Evolutionary conservation across 106 monocot species (phyloP).

Genomic region (Allium sativum): DNA sequence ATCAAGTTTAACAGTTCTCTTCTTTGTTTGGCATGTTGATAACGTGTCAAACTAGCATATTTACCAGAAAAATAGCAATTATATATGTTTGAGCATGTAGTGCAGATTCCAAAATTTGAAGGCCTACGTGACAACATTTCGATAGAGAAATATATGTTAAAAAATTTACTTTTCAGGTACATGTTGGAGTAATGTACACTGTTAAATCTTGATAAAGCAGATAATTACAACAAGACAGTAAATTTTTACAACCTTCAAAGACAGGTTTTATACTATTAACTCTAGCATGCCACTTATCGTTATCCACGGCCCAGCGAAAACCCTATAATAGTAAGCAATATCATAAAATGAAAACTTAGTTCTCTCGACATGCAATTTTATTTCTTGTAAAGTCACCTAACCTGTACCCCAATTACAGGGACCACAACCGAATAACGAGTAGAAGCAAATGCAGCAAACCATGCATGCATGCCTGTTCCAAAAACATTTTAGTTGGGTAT

Average conservation of each 20-base stretch:
- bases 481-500: neutral
- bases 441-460: slow-evolving; percentile 85
- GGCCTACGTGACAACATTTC: too few relatives aligned
- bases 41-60: too few relatives aligned
- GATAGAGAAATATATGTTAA: too few relatives aligned
- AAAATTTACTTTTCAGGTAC: too few relatives aligned
- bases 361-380: neutral
- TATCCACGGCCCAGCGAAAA: slow-evolving; percentile 85
- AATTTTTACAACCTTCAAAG: slow-evolving; percentile 68
- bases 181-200: neutral
- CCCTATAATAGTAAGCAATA: slow-evolving; percentile 28
- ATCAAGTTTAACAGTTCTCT: too few relatives aligned
- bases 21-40: too few relatives aligned
- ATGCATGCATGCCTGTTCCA: slow-evolving; percentile 95
- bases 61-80: too few relatives aligned
- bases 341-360: neutral
- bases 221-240: neutral
- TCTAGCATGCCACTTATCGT: slow-evolving; percentile 85
- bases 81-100: too few relatives aligned
- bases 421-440: slow-evolving; percentile 75
- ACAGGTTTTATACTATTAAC: slow-evolving; percentile 74
- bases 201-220: neutral
- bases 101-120: too few relatives aligned
- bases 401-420: slow-evolving; percentile 97
- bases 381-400: slow-evolving; percentile 15